Percentiles rank a stretch among this genome's conserved stretches.
Conservation (phyloP, 1,139 yeast species). For the Pichia sp. region DNA sequence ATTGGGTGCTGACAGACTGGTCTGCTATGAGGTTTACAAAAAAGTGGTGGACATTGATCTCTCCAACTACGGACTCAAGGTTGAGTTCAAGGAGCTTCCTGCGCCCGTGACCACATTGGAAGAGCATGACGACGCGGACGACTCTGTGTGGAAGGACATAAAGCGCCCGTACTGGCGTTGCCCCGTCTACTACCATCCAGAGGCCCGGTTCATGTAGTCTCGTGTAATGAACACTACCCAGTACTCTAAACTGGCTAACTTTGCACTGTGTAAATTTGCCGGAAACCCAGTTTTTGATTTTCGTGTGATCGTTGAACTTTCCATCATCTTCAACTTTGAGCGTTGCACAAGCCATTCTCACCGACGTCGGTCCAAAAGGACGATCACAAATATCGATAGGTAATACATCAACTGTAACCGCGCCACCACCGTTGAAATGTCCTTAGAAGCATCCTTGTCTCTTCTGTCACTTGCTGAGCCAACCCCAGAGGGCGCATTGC, state of each 20-base stretch:
- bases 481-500: slow-evolving; percentile 35
- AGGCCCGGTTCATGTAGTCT: slow-evolving; percentile 35
- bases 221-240: too few relatives aligned
- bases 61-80: slow-evolving; percentile 65
- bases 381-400: too few relatives aligned
- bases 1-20: slow-evolving; percentile 88
- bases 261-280: too few relatives aligned
- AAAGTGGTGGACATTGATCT: slow-evolving; percentile 77
- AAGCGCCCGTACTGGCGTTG: slow-evolving; percentile 72
- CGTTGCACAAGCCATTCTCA: too few relatives aligned
- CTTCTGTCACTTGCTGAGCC: slow-evolving; percentile 47
- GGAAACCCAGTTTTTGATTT: too few relatives aligned
- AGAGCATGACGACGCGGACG: slow-evolving; percentile 25
- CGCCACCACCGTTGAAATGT: too few relatives aligned
- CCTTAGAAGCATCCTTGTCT: slow-evolving; percentile 48
- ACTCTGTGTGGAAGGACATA: slow-evolving; percentile 62
- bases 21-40: slow-evolving; percentile 84
- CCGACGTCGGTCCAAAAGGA: too few relatives aligned
- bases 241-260: too few relatives aligned
- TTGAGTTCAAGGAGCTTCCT: slow-evolving; percentile 41
- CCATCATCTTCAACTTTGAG: too few relatives aligned
- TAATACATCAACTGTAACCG: too few relatives aligned
- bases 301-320: too few relatives aligned
- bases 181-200: slow-evolving; percentile 61
- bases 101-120: slow-evolving; percentile 33